Evolutionary conservation across 805 yeast species (phyloP), one percentile per base, ranked within the genome.

Genomic region (Zygosaccharomyces pseudorouxii): DNA sequence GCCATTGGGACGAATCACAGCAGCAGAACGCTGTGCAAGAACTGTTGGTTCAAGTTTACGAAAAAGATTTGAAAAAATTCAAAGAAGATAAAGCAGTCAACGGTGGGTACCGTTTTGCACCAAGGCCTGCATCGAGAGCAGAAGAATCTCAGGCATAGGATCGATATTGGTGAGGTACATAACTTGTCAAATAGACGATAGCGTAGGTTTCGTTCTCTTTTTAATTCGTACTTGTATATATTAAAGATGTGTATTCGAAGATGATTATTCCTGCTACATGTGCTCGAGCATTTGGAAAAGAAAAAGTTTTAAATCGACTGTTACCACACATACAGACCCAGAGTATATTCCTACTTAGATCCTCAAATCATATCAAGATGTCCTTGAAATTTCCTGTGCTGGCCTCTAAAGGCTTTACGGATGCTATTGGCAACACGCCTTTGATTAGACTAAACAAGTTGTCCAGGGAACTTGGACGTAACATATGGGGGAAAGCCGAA

Each of bases 341-440:
- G 8, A 10, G 33, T 30, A 30, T 4, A 30, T 4, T 30, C 8
- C 5, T 23, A 11, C 5, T n/a, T 5, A 39, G 20, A 11, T 38
- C 25, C 22, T 8, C 5, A 41, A 10, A 20, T 18, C 36, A 11
- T 18, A 14, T 28, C 11, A 14, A 16, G 4, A 36, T 37, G 43
- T 28, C 42, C n/a, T 27, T 48, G 33, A 48, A 48, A 54, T 57
- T 55, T 7, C 95, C 95, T 3, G 67, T 85, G 36, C 80, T 80
- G 1, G 74, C 89, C 10, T 76, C 78, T 46, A 67, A 71, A 11
- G 96, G 96, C 10, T 73, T 90, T 48, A 77, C 84, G 3, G 89
- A 81, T 28, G 95, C 97, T 1, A 84, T 89, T 49, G 97, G 97
- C n/a, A 89, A 89, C 68, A 90, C 97, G 3, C 97, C 97, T 22